Evolutionary conservation across 2,329 filamentous ascomycete genomes (phyloP), one percentile per base, ranked within the genome.

Genomic region (Myriosclerotinia curreyana): DNA sequence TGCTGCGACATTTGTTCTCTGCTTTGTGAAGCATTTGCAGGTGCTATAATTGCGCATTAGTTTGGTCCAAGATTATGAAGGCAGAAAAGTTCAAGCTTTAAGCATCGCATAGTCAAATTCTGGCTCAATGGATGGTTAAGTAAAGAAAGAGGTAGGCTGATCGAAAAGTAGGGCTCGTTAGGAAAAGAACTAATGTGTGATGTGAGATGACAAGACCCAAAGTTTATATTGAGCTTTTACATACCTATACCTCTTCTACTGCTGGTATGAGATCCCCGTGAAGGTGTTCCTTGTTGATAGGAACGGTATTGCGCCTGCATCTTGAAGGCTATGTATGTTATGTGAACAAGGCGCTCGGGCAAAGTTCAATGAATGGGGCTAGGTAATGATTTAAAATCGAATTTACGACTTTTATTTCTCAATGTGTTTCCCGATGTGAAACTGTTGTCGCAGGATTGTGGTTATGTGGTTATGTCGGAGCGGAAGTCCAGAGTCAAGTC

Each of bases 21-120:
- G 25, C 8, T 46, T 62, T 15, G 42, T 63, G 34, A 65, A 82
- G 77, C 71, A 85, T 82, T n/a, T 81, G 79, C 69, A 42, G 61
- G 61, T 58, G 52, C 61, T 63, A 63, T 5, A 63, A 42, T 56
- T 63, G 53, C 53, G 61, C 52, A 48, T 63, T 63, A 63, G 61
- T 56, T 49, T 14, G 15, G 51, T 59, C n/a, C 55, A 48, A 59
- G n/a, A 46, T 22, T 25, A 36, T 36, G 14, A 48, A 25, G 7
- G 17, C 9, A 48, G 17, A 5, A 34, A 15, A 22, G 17, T 36
- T 11, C 4, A 34, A 17, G 2, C 17, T 48, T 48, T 22, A 15
- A 48, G n/a, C n/a, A 36, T 22, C 34, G 20, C 20, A 48, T 46
- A 34, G 42, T 31, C 36, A 59, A 48, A 15, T 48, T 38, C 31